Base-by-base conservation (phyloP, 2,329 filamentous ascomycete species). In the Sporothrix globosa region DNA sequence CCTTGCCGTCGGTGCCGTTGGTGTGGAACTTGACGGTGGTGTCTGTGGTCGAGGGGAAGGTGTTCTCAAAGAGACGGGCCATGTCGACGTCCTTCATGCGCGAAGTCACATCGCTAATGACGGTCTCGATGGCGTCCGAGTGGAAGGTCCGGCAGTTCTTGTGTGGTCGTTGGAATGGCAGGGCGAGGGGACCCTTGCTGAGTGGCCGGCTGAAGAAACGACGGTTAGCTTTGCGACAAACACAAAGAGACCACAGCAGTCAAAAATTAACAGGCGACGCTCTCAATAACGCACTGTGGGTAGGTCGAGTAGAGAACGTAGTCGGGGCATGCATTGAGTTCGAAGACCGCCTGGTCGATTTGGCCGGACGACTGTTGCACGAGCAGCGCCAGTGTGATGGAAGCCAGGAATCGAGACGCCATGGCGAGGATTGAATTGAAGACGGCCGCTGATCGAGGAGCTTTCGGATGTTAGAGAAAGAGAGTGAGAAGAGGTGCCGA, bases 1-100 rank as follows among this genome's bases (percentile, higher is more conserved):
- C 68, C 24, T 73, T 75, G 65, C 73, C 70, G 53, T 65, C 77
- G 54, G 74, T 81, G 70, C 85, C 90, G 73, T 91, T 88, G 4
- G 90, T 90, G 78, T 97, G 93, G 86, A 95, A 97, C 76, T 92
- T 89, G 74, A 97, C 88, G 0, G 93, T 97, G 0, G 93, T 97
- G 77, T 97, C 93, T 3, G 96, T 87, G 0, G 92, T 95, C 73
- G 96, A 97, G 4, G 95, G 95, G 74, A 96, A 98, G 2, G 95
- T 90, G 78, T 99, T 99, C 78, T 97, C 93, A 78, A 99, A 99
- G 13, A 99, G 84, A 34, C 94, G 89, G 3, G 95, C 95, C 14
- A 99, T 87, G 76, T 98, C 96, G 19, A 91, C 90, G 76, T 98
- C 91, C 71, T 90, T 85, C 82, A 99, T 91, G 68, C 88, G 90